Evolutionary conservation across 140 eudicot species (phyloP).

Genomic region (Oenanthe javanica): DNA sequence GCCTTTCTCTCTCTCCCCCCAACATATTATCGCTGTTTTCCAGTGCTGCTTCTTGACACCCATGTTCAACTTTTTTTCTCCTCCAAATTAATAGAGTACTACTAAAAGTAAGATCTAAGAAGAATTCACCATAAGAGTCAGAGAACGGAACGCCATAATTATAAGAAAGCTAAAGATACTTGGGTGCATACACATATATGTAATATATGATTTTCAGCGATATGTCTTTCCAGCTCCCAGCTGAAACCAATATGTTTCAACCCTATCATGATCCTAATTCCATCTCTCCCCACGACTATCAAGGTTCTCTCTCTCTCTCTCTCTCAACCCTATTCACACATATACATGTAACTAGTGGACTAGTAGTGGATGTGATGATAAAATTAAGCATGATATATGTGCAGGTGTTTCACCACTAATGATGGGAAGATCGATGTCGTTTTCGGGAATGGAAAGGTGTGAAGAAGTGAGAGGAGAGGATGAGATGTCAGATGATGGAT

Average conservation of each 20-base stretch:
- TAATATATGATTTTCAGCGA: conserved; percentile 17
- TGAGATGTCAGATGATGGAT: conserved; percentile 62
- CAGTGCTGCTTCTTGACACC: conserved; percentile 2
- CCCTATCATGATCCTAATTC: conserved; percentile 19
- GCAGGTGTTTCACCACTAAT: conserved; percentile 22
- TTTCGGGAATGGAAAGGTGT: conserved; percentile 28
- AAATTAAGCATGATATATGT: neutral
- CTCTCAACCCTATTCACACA: neutral
- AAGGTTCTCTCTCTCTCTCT: conserved; percentile 20
- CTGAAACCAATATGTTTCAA: conserved; percentile 35
- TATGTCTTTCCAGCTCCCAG: conserved; percentile 43
- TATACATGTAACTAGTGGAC: neutral
- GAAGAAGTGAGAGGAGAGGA: conserved; percentile 32
- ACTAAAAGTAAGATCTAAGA: neutral
- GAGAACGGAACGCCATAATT: neutral
- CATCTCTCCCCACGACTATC: conserved; percentile 28
- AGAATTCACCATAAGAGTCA: neutral
- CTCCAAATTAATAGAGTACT: neutral
- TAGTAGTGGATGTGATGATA: neutral
- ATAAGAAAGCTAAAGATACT: neutral
- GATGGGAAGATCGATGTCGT: conserved; percentile 76
- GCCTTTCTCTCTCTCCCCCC: neutral
- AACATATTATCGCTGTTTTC: conserved; percentile 4
- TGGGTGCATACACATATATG: neutral
- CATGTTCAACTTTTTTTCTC: neutral